Evolutionary conservation across 495 filamentous ascomycete species (phyloP), one percentile per base, ranked within the genome.

Genomic region (Trichoderma asperelloides): DNA sequence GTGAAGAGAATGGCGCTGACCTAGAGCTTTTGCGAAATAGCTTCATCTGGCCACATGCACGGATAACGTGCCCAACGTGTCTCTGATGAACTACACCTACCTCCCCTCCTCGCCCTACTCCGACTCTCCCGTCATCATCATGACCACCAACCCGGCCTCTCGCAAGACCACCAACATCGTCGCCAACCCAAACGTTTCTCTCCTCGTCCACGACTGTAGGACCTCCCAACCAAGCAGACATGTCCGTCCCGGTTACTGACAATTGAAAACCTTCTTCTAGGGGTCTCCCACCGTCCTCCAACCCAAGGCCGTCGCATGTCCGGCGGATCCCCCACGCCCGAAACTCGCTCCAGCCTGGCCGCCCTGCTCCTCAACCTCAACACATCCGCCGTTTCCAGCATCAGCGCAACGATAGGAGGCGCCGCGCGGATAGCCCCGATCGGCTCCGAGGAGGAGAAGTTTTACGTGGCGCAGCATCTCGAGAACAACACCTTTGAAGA

Each of bases 61-160:
- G 75, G 82, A 86, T 71, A 87, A 94, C 75, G 85, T 85, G 71
- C 95, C 95, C 18, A 95, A 98, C 79, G 90, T 98, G 74, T 94
- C 91, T 30, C 87, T 98, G 70, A 98, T 98, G 95, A 97, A 96
- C 79, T 98, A 97, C 81, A 97, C 95, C 73, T 98, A 96, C 80
- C 90, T 98, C 65, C 89, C 93, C 21, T 86, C 84, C 0, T 91
- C 91, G 7, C 91, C 92, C 21, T 93, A 87, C 78, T 84, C 86
- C 41, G 72, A 84, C 40, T 79, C 83, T 65, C 92, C 91, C 25
- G 87, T 87, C 66, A 93, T 97, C 70, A 88, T 97, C 77, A 96
- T 97, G 92, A 97, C 93, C 62, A 93, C 91, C 67, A 93, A 96
- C 75, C 87, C 91, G 5, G 84, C 89, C 49, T 93, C 91, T 64